Percentiles rank a stretch among this genome's conserved stretches.
Evolutionary conservation across 768 basidiomycete genomes (phyloP).

Genomic region (Tylopilus sp.): DNA sequence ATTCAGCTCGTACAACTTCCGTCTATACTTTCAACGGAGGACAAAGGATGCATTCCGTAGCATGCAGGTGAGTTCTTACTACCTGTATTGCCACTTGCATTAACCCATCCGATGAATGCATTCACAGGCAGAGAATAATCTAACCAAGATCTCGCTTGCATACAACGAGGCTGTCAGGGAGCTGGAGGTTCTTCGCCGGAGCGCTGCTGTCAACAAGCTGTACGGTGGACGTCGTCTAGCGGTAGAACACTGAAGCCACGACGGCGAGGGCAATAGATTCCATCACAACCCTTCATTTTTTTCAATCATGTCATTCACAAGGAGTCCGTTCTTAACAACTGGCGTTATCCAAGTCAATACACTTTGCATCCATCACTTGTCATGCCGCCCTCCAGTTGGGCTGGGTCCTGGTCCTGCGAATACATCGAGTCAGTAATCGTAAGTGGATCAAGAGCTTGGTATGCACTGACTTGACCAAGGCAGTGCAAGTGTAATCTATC

Average conservation of each 20-base stretch:
- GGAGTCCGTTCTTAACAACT: background rate
- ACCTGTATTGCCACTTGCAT: too few species aligned
- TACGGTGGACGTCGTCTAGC: slow-evolving; percentile 78
- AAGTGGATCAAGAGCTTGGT: too few species aligned
- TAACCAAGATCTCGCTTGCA: slow-evolving; percentile 51
- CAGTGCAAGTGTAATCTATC: too few species aligned
- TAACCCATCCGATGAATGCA: background rate
- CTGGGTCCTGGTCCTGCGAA: too few species aligned
- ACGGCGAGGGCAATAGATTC: background rate
- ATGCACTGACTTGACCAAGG: too few species aligned
- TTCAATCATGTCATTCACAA: background rate
- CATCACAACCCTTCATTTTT: background rate
- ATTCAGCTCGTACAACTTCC: slow-evolving; percentile 92
- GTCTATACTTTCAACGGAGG: slow-evolving; percentile 71
- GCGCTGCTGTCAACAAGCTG: slow-evolving; percentile 75
- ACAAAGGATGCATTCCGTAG: slow-evolving; percentile 42
- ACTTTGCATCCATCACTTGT: background rate
- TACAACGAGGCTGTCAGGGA: slow-evolving; percentile 65
- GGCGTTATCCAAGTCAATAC: background rate
- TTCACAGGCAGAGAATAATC: slow-evolving; percentile 54
- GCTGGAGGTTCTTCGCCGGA: slow-evolving; percentile 62
- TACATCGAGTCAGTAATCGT: too few species aligned
- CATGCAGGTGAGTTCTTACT: background rate
- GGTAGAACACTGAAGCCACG: slow-evolving; percentile 58
- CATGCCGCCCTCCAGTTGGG: too few species aligned